Percentiles rank a stretch among this genome's conserved stretches.
Evolutionary conservation across 345 rosid genomes (phyloP).

Genomic region (Salix exigua): DNA sequence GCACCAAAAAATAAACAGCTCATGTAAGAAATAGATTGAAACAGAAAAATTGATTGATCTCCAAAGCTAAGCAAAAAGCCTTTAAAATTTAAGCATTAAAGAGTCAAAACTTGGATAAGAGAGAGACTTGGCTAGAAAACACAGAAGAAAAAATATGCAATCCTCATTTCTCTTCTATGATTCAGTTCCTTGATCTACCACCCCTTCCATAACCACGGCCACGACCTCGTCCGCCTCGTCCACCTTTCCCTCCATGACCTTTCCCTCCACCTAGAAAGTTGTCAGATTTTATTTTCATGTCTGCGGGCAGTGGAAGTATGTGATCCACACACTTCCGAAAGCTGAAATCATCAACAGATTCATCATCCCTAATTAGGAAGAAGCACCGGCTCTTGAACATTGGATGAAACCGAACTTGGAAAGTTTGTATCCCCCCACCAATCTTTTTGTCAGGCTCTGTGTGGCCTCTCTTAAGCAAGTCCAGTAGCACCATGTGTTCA

Average conservation of each 20-base stretch:
- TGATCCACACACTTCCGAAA: conserved; percentile 93
- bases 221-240: conserved; percentile 26
- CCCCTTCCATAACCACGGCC: conserved; percentile 21
- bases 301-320: conserved; percentile 80
- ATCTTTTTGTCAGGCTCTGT: conserved; percentile 75
- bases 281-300: conserved; percentile 54
- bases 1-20: background rate
- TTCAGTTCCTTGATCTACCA: conserved; percentile 18
- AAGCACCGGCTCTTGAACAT: conserved; percentile 71
- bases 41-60: background rate
- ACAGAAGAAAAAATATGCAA: background rate
- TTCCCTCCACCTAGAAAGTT: conserved; percentile 40
- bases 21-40: background rate
- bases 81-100: background rate
- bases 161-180: background rate
- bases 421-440: conserved; percentile 62
- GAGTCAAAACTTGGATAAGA: conserved; percentile 10
- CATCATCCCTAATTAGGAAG: conserved; percentile 77
- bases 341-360: conserved; percentile 78
- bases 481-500: conserved; percentile 69
- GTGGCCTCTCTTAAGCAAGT: conserved; percentile 80
- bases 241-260: conserved; percentile 52
- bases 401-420: conserved; percentile 76
- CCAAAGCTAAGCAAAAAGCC: background rate
- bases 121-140: background rate